Conservation (phyloP, 148 eudicot genomes). For the Beta vulgaris region DNA sequence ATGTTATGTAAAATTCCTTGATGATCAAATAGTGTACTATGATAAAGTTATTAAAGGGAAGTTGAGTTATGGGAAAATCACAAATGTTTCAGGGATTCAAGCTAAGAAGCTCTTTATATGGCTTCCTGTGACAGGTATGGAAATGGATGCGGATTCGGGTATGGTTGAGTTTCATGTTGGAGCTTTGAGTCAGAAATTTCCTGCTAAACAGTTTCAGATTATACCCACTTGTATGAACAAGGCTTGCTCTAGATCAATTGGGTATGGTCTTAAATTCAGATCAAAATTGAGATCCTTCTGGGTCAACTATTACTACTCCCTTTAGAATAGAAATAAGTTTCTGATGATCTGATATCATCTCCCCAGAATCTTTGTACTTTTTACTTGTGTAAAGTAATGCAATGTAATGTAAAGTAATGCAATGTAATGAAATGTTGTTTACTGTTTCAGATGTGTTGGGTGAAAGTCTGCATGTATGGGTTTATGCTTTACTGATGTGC, state of each 20-base stretch:
- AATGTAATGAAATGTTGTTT: no score
- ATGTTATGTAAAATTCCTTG: slow-evolving; percentile 59
- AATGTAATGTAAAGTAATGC: no score
- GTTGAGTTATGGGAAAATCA: slow-evolving; percentile 48
- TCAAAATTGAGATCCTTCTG: not conserved
- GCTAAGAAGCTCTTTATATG: slow-evolving; percentile 70
- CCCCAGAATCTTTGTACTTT: not conserved
- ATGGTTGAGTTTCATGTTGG: slow-evolving; percentile 69
- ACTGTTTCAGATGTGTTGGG: no score
- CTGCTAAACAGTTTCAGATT: slow-evolving; percentile 50
- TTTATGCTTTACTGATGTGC: not conserved
- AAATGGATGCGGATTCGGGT: slow-evolving; percentile 36
- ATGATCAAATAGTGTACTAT: slow-evolving; percentile 65
- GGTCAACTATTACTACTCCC: not conserved
- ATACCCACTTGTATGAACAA: slow-evolving; percentile 53
- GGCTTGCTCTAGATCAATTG: slow-evolving; percentile 9
- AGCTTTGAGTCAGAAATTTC: slow-evolving; percentile 54
- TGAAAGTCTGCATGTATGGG: not conserved
- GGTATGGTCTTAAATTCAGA: not conserved
- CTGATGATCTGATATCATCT: no score
- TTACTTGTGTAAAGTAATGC: not conserved
- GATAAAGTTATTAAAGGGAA: slow-evolving; percentile 48
- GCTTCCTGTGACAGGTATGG: slow-evolving; percentile 62
- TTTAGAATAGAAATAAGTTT: no score
- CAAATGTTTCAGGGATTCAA: slow-evolving; percentile 68